phyloP scores from a whole-genome alignment of 106 monocot genomes.

The Narthecium ossifragum region DNA sequence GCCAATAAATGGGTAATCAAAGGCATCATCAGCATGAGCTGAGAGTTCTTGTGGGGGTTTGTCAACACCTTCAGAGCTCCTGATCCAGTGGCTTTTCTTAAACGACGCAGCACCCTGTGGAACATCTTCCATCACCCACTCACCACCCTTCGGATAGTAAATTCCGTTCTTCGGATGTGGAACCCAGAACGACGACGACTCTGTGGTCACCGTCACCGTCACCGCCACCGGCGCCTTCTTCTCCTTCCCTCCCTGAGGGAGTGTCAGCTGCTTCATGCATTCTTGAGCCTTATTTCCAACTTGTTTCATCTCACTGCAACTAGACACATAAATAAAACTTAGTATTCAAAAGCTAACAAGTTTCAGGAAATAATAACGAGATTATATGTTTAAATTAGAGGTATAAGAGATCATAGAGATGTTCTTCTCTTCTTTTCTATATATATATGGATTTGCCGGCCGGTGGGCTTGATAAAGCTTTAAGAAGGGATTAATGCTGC shows the following conservation, averaged over 20 bases:
- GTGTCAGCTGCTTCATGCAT: not conserved
- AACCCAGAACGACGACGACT: conserved; percentile 1
- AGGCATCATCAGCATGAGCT: not conserved
- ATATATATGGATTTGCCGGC: no score
- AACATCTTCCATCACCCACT: conserved; percentile 22
- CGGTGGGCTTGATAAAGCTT: no score
- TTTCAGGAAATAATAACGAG: no score
- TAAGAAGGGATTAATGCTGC: no score
- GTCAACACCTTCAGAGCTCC: conserved; percentile 24
- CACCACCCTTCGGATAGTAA: conserved; percentile 29
- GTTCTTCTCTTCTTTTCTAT: no score
- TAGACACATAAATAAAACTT: not conserved
- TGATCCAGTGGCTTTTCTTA: conserved; percentile 6
- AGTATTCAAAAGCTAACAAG: no score
- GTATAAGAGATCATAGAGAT: no score
- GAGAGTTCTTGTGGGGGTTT: not conserved
- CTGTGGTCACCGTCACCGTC: not conserved
- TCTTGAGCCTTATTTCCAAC: not conserved
- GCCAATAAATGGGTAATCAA: not conserved
- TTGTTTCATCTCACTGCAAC: not conserved
- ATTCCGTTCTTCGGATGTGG: conserved; percentile 22
- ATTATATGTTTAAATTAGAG: no score
- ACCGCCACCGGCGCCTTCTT: not conserved
- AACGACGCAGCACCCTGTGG: conserved; percentile 3
- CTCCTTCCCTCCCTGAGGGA: not conserved